Conservation (phyloP, 768 basidiomycete species). For the Tylopilus sp. region DNA sequence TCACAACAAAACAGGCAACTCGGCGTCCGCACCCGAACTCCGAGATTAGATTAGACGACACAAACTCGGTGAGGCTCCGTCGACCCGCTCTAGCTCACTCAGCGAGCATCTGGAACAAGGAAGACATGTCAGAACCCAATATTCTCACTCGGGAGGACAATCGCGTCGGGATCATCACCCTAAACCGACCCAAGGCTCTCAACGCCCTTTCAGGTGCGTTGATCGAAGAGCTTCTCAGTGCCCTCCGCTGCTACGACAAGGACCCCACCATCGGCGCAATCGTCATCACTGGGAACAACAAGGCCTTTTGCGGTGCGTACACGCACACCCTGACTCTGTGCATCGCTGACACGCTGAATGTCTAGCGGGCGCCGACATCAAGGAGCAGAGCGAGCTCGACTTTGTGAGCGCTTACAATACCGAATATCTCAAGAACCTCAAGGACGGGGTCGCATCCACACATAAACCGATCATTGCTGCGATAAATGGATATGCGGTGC, state of each 20-base stretch:
- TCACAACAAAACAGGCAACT: not conserved
- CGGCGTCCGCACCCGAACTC: not conserved
- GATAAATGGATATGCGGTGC: conserved; percentile 85
- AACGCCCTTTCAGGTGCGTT: conserved; percentile 83
- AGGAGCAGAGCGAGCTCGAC: conserved; percentile 92
- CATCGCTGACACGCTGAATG: not conserved
- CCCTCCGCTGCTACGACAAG: conserved; percentile 60
- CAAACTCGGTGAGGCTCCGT: not conserved
- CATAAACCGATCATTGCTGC: conserved; percentile 93
- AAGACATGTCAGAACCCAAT: conserved; percentile 21
- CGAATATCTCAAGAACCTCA: conserved; percentile 43
- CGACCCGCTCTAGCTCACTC: not conserved
- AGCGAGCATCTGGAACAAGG: not conserved
- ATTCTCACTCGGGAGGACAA: conserved; percentile 20
- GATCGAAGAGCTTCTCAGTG: conserved; percentile 76
- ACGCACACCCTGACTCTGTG: not conserved
- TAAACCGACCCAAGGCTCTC: conserved; percentile 83
- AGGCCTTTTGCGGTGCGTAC: conserved; percentile 53
- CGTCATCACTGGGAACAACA: conserved; percentile 87
- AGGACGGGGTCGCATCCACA: conserved; percentile 44
- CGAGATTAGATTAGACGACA: conserved; percentile 10
- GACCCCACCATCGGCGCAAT: conserved; percentile 76
- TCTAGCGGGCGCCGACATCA: conserved; percentile 90
- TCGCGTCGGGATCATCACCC: conserved; percentile 55
- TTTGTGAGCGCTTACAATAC: conserved; percentile 43